Conservation (phyloP, 306 rosid species). For the Hylodesmum podocarpum region DNA sequence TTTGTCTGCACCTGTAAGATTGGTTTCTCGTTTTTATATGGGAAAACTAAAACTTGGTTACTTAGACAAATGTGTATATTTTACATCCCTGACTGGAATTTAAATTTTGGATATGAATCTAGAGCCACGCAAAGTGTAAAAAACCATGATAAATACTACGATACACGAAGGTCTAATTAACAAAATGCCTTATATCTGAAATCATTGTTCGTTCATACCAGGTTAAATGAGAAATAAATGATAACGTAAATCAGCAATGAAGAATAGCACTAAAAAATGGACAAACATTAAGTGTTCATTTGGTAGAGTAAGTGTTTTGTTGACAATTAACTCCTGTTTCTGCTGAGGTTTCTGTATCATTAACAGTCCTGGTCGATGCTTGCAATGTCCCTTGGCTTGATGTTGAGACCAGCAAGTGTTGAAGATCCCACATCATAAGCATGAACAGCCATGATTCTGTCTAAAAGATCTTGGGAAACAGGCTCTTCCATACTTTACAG, state of each 20-base stretch:
- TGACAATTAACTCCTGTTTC: not conserved
- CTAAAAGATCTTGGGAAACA: not conserved
- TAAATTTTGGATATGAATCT: conserved; percentile 10
- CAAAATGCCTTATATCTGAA: not conserved
- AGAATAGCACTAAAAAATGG: not conserved
- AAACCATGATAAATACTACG: not conserved
- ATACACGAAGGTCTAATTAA: not conserved
- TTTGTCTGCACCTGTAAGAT: conserved; percentile 5
- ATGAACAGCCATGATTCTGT: not conserved
- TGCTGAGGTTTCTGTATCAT: not conserved
- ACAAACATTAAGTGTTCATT: not conserved
- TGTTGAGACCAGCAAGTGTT: not conserved
- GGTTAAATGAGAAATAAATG: not conserved
- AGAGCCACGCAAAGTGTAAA: not conserved
- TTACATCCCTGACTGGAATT: not conserved
- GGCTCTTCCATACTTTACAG: not conserved
- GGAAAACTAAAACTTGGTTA: not conserved
- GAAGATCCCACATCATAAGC: too few species aligned
- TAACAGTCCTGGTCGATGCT: not conserved
- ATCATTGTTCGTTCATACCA: not conserved
- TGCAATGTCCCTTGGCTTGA: not conserved
- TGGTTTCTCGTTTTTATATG: not conserved
- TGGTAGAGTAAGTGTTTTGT: not conserved
- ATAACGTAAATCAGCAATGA: conserved; percentile 8
- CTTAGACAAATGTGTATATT: not conserved